phyloP scores from a whole-genome alignment of 78 protist species.

The Monocercomonoides exilis region DNA sequence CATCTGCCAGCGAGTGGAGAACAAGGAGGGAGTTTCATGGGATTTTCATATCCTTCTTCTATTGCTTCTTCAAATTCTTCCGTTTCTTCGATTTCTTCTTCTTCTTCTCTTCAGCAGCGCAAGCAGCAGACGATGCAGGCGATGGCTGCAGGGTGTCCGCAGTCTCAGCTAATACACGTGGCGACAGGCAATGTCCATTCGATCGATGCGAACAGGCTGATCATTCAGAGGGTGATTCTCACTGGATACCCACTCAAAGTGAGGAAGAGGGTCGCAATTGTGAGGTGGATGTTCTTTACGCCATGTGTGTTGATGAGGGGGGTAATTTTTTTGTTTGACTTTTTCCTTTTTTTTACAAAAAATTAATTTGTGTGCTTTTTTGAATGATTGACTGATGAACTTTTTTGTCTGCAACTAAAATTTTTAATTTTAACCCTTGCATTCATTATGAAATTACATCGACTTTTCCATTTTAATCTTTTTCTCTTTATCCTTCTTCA shows the following conservation, averaged over 20 bases:
- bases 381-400: background rate
- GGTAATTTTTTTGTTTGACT: no score
- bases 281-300: constrained; percentile 87
- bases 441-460: background rate
- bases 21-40: no score
- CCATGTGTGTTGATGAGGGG: no score
- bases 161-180: background rate
- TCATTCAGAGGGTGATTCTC: constrained; percentile 74
- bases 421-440: background rate
- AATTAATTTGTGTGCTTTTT: background rate
- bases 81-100: background rate
- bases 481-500: no score
- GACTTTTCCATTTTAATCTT: background rate
- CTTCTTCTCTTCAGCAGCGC: background rate
- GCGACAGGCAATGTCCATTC: constrained; percentile 34
- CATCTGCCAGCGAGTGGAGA: no score
- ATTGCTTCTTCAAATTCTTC: background rate
- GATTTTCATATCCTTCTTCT: background rate
- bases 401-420: no score
- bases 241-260: constrained; percentile 79
- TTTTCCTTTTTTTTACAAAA: background rate
- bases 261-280: constrained; percentile 54
- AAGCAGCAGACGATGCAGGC: background rate
- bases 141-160: background rate
- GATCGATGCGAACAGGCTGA: constrained; percentile 77